Percentiles rank a stretch among this genome's conserved stretches.
phyloP scores from a whole-genome alignment of 768 basidiomycete species.

The Termitomyces bulborhizus region DNA sequence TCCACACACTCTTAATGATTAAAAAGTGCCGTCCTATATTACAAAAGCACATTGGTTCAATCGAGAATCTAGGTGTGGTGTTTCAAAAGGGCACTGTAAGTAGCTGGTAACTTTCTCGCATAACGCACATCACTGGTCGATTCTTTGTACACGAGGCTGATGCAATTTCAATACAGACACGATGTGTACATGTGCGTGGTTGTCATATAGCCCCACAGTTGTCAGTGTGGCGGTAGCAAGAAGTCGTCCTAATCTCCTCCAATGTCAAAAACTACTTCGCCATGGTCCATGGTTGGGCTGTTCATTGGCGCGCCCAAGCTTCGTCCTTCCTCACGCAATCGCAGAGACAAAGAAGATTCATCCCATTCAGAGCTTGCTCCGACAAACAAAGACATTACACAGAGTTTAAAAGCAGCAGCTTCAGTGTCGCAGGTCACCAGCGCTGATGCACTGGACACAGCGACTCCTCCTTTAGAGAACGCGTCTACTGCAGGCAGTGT shows the following conservation, averaged over 20 bases:
- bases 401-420: background rate
- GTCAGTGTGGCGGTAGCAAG: background rate
- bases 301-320: conserved; percentile 11
- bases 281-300: conserved; percentile 14
- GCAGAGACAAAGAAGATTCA: background rate
- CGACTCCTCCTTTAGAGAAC: background rate
- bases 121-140: background rate
- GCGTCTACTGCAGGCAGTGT: background rate
- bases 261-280: conserved; percentile 9
- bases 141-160: background rate
- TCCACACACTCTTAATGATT: background rate
- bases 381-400: background rate
- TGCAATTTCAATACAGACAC: background rate
- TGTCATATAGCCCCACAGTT: background rate
- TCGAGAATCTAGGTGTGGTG: background rate
- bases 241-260: background rate
- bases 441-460: background rate
- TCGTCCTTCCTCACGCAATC: conserved; percentile 3
- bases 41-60: background rate
- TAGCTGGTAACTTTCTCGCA: too few species aligned
- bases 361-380: background rate
- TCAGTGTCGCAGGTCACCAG: background rate
- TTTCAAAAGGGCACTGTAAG: background rate
- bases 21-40: background rate
- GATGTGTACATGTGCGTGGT: background rate